Evolutionary conservation across 2,329 filamentous ascomycete genomes (phyloP), one percentile per base, ranked within the genome.

Genomic region (Aspergillus oerlinghausenensis): DNA sequence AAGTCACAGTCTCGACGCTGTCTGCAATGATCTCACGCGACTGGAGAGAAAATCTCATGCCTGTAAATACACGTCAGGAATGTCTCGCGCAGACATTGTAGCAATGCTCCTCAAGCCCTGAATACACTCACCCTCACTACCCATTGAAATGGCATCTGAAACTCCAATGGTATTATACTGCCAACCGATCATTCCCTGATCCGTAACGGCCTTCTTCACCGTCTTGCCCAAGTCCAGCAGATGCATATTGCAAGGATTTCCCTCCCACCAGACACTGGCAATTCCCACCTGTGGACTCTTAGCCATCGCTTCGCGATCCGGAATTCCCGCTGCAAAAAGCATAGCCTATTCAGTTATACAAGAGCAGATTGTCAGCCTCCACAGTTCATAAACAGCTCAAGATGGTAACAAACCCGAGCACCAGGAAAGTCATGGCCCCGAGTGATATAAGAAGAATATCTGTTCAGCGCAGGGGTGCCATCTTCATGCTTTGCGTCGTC

Each of bases 201-300:
- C 89, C 65, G 88, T 80, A 1, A 97, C 82, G 1, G 89, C 84
- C 64, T 85, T 86, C 76, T 97, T 97, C 66, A 94, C 89, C 50
- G 90, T 89, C 69, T 90, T 92, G 38, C 89, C 93, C 60, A 97
- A 83, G 63, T 96, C 91, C 58, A 95, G 82, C 62, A 97, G 86
- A 88, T 78, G 67, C 70, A 78, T 75, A 54, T 96, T 96, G 85
- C 92, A 97, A 40, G 93, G 90, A 71, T 97, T 97, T 28, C 93
- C 93, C 75, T 97, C 92, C 92, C 92, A 97, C 92, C 92, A 97
- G 4, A 97, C 90, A 4, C 89, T 92, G 7, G 92, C 88, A 69
- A 97, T 85, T 56, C 93, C 93, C 26, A 97, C 89, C 62, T 97
- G 93, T 11, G 93, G 90, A 53, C 89, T 88, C 56, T 83, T 93